Base-by-base conservation (phyloP, 371 early-diverging fungal genomes). In the Actinomortierella ambigua region DNA sequence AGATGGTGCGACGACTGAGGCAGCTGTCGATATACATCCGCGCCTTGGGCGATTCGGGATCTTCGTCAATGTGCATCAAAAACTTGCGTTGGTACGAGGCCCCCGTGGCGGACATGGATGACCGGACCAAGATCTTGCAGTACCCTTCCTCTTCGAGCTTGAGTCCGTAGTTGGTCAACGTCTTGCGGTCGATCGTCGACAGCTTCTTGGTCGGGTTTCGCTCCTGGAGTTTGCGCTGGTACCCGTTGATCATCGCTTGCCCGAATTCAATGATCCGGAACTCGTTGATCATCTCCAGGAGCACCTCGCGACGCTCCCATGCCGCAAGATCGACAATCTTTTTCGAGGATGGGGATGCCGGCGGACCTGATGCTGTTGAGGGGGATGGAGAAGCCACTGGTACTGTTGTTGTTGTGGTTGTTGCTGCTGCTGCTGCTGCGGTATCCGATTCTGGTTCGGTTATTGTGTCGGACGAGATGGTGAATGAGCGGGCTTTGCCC, bases 171-270 rank as follows among this genome's bases (percentile, higher is more conserved):
- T 67, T 52, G 53, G 44, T 59, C 18, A 73, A 59, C 1, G 75
- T 73, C 39, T 56, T 66, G 20, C 75, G 58, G 55, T 73, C 75
- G 13, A 66, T 63, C 29, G 53, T 57, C n/a, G 42, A 53, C 26
- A 59, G 57, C 0, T 59, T 50, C 24, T 66, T 43, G 14, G 41
- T 52, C 0, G 75, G 75, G 24, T 34, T 66, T 3, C 66, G 29
- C 6, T 40, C 41, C 11, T 23, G 20, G 43, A 66, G 66, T 18
- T 67, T 60, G 18, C 43, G 47, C 18, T 73, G 75, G 27, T 66
- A 73, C 41, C 65, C 69, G 3, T 26, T 14, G 11, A 69, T 59
- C 17, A 77, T 54, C 7, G 64, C 49, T 3, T 55, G 41, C 9
- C 75, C 68, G 14, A 65, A 15, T 27, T 77, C 77, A 2, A 59